phyloP scores from a whole-genome alignment of 192 early-diverging fungal species.

The Coemansia sp. region DNA sequence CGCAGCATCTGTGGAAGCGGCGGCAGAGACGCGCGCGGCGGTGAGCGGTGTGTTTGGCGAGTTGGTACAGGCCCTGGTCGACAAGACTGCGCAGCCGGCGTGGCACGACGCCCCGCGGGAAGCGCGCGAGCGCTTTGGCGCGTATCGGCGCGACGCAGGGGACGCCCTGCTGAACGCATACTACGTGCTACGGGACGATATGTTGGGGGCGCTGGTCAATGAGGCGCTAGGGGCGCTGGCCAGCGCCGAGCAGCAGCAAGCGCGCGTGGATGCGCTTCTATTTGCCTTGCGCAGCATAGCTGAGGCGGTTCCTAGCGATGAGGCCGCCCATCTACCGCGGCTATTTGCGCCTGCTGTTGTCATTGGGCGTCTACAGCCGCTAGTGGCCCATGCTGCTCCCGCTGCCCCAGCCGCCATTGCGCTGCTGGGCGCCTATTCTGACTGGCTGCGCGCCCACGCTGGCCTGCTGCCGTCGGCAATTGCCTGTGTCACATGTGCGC shows the following conservation, averaged over 20 bases:
- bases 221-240: constrained; percentile 22
- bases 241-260: constrained; percentile 20
- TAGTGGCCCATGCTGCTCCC: no score
- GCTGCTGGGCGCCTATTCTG: constrained; percentile 57
- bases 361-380: constrained; percentile 26
- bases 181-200: constrained; percentile 55
- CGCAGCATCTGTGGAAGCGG: background rate
- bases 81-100: constrained; percentile 55
- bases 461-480: constrained; percentile 53
- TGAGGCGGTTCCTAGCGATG: constrained; percentile 55
- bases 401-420: constrained; percentile 16
- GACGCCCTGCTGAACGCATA: constrained; percentile 67
- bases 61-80: constrained; percentile 50
- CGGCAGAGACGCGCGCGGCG: constrained; percentile 8
- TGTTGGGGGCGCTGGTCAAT: constrained; percentile 48
- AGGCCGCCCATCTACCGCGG: constrained; percentile 51
- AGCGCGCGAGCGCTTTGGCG: constrained; percentile 52
- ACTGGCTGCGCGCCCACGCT: constrained; percentile 63
- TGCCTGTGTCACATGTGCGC: constrained; percentile 58
- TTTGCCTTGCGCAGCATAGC: constrained; percentile 61
- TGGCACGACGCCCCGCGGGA: constrained; percentile 57
- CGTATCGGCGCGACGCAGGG: constrained; percentile 65
- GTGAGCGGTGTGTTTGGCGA: constrained; percentile 49
- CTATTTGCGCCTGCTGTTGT: constrained; percentile 55
- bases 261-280: constrained; percentile 60